These are phyloP conservation scores for Leptographium flavum DNA, from an alignment of 2,329 filamentous ascomycete genomes.

Conservation along the genomic window DNA sequence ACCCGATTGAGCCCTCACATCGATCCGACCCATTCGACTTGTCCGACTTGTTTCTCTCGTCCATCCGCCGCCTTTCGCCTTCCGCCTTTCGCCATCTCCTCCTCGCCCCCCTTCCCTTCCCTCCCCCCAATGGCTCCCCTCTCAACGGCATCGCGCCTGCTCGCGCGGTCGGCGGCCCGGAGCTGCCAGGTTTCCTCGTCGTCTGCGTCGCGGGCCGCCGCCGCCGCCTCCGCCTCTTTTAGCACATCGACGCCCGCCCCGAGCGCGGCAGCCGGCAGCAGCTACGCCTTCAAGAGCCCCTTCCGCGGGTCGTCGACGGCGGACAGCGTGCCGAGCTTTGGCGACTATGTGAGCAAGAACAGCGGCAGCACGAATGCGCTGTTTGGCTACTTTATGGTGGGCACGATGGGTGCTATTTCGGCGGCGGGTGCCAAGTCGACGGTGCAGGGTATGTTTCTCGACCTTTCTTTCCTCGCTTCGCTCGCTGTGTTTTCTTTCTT, in stretches of 20 bases:
- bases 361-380: conserved; percentile 63
- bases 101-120: background rate
- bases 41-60: too few relatives aligned
- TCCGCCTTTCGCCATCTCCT: too few relatives aligned
- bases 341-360: conserved; percentile 66
- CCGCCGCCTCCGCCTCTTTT: conserved; percentile 16
- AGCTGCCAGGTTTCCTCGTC: conserved; percentile 23
- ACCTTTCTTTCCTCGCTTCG: background rate
- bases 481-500: background rate
- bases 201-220: conserved; percentile 18
- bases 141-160: conserved; percentile 50
- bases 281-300: conserved; percentile 42
- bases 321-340: conserved; percentile 75
- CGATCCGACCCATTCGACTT: conserved; percentile 13
- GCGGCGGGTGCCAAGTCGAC: conserved; percentile 95
- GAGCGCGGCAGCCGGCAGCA: conserved; percentile 22
- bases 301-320: conserved; percentile 45
- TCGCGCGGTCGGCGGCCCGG: conserved; percentile 39
- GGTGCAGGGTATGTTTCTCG: conserved; percentile 58
- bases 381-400: conserved; percentile 98
- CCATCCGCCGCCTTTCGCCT: background rate
- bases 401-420: conserved; percentile 79
- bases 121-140: conserved; percentile 47
- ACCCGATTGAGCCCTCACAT: conserved; percentile 15
- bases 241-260: conserved; percentile 31